Conservation (phyloP, 169 alveolate species). For the Cryptosporidium felis region DNA sequence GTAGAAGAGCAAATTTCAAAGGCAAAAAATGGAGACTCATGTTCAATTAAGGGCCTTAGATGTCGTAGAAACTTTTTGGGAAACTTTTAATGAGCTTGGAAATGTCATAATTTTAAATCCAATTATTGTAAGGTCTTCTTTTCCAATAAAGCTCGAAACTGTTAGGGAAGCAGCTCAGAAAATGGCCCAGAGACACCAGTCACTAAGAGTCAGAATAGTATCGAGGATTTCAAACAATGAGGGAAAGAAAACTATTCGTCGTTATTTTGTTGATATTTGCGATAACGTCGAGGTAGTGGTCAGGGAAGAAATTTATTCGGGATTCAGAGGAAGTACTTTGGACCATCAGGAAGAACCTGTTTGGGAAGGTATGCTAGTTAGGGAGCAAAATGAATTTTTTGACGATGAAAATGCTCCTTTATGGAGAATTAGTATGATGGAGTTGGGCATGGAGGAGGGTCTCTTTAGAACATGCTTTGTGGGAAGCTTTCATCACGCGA, state of each 20-base stretch:
- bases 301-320: conserved; percentile 8
- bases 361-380: conserved; percentile 45
- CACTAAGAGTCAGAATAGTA: conserved; percentile 69
- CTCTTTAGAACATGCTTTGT: conserved; percentile 72
- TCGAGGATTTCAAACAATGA: conserved; percentile 26
- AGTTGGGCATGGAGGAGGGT: conserved; percentile 7
- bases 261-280: conserved; percentile 56
- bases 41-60: conserved; percentile 49
- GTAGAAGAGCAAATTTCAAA: too few relatives aligned
- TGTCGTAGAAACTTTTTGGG: conserved; percentile 71
- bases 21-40: conserved; percentile 2
- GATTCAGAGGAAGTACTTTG: neutral
- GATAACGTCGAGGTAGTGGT: conserved; percentile 35
- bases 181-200: conserved; percentile 73
- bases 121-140: conserved; percentile 73
- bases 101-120: conserved; percentile 74
- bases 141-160: conserved; percentile 70
- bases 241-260: neutral
- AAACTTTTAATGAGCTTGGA: conserved; percentile 65
- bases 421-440: conserved; percentile 58
- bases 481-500: conserved; percentile 77
- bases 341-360: conserved; percentile 13
- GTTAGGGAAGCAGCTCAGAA: conserved; percentile 73
- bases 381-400: conserved; percentile 60
- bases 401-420: conserved; percentile 53